A percentile compares a stretch with the other conserved stretches of the same genome.
These are phyloP conservation scores for Phytopythium litorale DNA, from an alignment of 352 stramenopile genomes.

Conservation along the genomic window DNA sequence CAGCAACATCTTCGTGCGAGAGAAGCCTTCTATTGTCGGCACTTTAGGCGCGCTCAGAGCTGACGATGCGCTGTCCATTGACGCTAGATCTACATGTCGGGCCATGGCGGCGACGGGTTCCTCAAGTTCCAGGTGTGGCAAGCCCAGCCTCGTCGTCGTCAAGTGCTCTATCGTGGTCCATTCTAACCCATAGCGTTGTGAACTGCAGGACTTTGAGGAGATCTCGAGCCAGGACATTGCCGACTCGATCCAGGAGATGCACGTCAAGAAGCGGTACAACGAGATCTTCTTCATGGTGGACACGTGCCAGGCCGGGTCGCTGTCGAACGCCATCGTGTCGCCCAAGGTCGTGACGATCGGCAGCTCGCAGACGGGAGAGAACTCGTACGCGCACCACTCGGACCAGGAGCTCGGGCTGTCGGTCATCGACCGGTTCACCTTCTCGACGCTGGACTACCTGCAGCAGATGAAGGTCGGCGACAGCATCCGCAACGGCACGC, in stretches of 20 bases:
- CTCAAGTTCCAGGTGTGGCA: slow-evolving; percentile 94
- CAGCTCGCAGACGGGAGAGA: slow-evolving; percentile 90
- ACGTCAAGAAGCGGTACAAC: slow-evolving; percentile 92
- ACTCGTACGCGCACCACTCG: slow-evolving; percentile 93
- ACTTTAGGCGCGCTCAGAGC: background rate
- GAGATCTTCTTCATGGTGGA: slow-evolving; percentile 98
- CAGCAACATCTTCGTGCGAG: slow-evolving; percentile 87
- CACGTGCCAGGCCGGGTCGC: slow-evolving; percentile 95
- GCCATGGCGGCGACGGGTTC: slow-evolving; percentile 96
- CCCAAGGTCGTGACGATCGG: slow-evolving; percentile 93
- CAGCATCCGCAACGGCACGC: slow-evolving; percentile 56
- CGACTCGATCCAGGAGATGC: slow-evolving; percentile 93
- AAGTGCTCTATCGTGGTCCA: no score
- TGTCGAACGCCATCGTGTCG: slow-evolving; percentile 81
- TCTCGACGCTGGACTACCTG: slow-evolving; percentile 85
- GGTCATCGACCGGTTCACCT: slow-evolving; percentile 90
- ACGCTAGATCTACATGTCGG: slow-evolving; percentile 86
- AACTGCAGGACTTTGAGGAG: slow-evolving; percentile 90
- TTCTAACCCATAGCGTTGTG: no score
- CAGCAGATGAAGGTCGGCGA: slow-evolving; percentile 80
- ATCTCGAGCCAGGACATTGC: slow-evolving; percentile 94
- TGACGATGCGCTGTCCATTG: background rate
- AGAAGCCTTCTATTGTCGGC: background rate
- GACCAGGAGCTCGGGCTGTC: slow-evolving; percentile 81
- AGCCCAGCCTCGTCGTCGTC: no score